These are phyloP conservation scores for Maudiozyma serrabonitensis DNA, from an alignment of 805 yeast species.

Conservation along the genomic window DNA sequence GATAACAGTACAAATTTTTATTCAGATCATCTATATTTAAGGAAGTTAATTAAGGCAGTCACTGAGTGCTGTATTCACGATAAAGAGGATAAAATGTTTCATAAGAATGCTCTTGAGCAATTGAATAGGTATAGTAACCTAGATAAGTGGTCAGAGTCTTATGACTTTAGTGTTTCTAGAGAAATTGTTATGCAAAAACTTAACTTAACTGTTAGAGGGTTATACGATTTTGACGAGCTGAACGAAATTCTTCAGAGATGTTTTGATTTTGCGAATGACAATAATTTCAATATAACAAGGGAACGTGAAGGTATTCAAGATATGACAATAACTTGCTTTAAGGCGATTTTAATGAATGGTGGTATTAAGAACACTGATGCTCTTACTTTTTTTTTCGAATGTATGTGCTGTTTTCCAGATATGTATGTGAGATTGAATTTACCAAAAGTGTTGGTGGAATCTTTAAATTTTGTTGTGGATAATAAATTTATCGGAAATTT, in stretches of 20 bases:
- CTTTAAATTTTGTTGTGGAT: constrained; percentile 59
- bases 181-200: constrained; percentile 56
- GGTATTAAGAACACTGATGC: constrained; percentile 60
- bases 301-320: constrained; percentile 31
- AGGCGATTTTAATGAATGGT: constrained; percentile 61
- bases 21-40: constrained; percentile 61
- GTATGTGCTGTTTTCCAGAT: constrained; percentile 47
- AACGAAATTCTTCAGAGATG: constrained; percentile 46
- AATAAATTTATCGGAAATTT: constrained; percentile 52
- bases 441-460: constrained; percentile 36
- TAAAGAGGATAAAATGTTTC: constrained; percentile 31
- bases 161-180: constrained; percentile 34
- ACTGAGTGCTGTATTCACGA: constrained; percentile 32
- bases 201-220: constrained; percentile 45
- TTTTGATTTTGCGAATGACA: constrained; percentile 28
- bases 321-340: constrained; percentile 58
- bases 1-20: constrained; percentile 75
- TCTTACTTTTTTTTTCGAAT: constrained; percentile 50
- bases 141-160: constrained; percentile 82
- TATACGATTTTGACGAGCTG: constrained; percentile 36
- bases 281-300: constrained; percentile 5
- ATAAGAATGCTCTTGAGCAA: constrained; percentile 48
- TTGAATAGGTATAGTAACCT: constrained; percentile 65
- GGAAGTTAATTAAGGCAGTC: constrained; percentile 47
- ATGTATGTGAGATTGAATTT: constrained; percentile 42